Conservation (phyloP, 306 rosid species). For the Spatholobus suberectus region DNA sequence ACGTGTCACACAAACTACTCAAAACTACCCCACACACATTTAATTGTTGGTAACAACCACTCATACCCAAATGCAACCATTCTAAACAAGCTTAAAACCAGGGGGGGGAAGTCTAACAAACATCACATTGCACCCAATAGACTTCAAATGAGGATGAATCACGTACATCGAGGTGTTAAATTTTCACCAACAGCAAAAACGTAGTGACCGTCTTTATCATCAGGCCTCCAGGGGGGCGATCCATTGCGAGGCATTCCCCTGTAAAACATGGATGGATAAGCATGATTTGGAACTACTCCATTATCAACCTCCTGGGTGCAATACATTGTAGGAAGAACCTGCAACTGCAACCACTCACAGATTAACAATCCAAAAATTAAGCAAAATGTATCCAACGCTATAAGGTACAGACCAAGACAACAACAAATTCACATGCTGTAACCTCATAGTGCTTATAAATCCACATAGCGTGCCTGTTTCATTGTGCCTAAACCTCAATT, state of each 20-base stretch:
- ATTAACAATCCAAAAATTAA: constrained; percentile 2
- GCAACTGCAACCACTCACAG: constrained; percentile 45
- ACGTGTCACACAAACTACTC: not conserved
- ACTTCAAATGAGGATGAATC: constrained; percentile 7
- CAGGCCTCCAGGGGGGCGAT: constrained; percentile 86
- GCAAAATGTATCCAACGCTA: not conserved
- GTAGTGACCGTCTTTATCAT: constrained; percentile 81
- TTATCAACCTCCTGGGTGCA: constrained; percentile 70
- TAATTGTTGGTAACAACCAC: not conserved
- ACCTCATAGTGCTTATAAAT: not conserved
- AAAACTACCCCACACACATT: not conserved
- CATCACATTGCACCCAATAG: not conserved
- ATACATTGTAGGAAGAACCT: constrained; percentile 57
- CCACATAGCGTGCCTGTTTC: not conserved
- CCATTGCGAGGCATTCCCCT: constrained; percentile 66
- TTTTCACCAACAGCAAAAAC: constrained; percentile 70
- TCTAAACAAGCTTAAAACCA: constrained; percentile 3
- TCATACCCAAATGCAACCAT: not conserved
- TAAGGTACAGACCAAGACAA: not conserved
- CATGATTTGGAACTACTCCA: constrained; percentile 56
- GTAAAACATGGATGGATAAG: constrained; percentile 58
- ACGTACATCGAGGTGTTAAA: constrained; percentile 73
- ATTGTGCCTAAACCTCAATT: not conserved
- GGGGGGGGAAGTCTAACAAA: not conserved
- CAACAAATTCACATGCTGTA: not conserved